These are phyloP conservation scores for Galerina sulciceps DNA, from an alignment of 768 basidiomycete genomes.

Conservation along the genomic window DNA sequence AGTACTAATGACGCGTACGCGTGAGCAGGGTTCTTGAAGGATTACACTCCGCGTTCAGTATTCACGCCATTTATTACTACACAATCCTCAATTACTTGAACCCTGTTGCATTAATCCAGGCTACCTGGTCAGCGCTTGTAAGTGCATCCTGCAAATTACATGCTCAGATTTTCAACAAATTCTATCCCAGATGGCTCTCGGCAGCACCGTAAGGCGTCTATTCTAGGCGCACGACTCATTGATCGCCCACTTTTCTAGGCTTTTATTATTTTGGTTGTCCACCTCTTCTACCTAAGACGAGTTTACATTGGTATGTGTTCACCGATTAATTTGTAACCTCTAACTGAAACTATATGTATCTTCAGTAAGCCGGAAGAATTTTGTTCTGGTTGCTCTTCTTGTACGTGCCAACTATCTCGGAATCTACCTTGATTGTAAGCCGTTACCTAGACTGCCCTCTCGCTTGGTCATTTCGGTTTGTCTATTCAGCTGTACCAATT, in stretches of 20 bases:
- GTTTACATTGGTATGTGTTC: not conserved
- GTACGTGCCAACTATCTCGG: not conserved
- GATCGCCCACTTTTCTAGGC: not conserved
- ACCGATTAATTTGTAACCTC: too few relatives aligned
- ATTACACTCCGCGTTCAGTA: not conserved
- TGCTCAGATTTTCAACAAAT: not conserved
- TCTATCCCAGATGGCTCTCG: not conserved
- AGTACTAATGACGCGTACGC: too few relatives aligned
- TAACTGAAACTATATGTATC: not conserved
- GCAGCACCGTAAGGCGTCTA: not conserved
- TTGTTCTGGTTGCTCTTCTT: not conserved
- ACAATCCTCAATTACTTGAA: not conserved
- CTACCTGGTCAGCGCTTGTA: not conserved
- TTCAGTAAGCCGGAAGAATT: not conserved
- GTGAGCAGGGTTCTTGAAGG: not conserved
- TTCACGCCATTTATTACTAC: constrained; percentile 1
- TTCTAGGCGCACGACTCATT: not conserved
- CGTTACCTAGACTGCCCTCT: not conserved
- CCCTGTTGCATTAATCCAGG: not conserved
- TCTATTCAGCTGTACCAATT: too few relatives aligned
- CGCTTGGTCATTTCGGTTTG: not conserved
- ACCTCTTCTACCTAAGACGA: not conserved
- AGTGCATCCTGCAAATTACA: too few relatives aligned
- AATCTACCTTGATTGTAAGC: too few relatives aligned
- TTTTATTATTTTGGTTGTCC: not conserved